phyloP scores from a whole-genome alignment of 176 grass and related monocot genomes.

The Musa acuminata region DNA sequence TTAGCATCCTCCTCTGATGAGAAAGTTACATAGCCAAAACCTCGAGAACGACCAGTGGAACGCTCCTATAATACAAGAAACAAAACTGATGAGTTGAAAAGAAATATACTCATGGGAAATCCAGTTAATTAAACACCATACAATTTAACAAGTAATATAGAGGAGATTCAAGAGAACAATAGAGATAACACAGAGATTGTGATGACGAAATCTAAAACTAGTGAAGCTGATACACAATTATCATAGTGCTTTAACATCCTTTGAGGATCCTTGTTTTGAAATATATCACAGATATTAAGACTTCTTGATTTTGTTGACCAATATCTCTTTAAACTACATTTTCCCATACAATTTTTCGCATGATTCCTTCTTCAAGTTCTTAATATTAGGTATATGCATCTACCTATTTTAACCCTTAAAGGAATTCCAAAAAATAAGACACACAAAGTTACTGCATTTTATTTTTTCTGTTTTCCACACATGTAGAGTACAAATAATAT shows the following conservation, averaged over 20 bases:
- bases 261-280: not conserved
- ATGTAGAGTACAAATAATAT: not conserved
- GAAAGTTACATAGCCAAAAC: conserved; percentile 91
- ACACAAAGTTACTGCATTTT: not conserved
- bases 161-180: no score
- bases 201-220: no score
- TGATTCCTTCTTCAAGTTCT: not conserved
- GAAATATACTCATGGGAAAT: not conserved
- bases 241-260: not conserved
- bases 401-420: not conserved
- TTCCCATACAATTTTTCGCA: no score
- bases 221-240: no score
- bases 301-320: not conserved
- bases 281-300: not conserved
- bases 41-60: conserved; percentile 73
- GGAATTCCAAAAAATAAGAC: not conserved
- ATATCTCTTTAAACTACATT: no score
- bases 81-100: not conserved
- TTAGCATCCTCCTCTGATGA: conserved; percentile 75
- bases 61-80: conserved; percentile 44
- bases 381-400: not conserved
- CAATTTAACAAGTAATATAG: not conserved
- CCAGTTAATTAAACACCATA: not conserved
- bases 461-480: not conserved
- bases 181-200: no score